phyloP scores from a whole-genome alignment of 768 basidiomycete genomes.

The Lactarius quietus region DNA sequence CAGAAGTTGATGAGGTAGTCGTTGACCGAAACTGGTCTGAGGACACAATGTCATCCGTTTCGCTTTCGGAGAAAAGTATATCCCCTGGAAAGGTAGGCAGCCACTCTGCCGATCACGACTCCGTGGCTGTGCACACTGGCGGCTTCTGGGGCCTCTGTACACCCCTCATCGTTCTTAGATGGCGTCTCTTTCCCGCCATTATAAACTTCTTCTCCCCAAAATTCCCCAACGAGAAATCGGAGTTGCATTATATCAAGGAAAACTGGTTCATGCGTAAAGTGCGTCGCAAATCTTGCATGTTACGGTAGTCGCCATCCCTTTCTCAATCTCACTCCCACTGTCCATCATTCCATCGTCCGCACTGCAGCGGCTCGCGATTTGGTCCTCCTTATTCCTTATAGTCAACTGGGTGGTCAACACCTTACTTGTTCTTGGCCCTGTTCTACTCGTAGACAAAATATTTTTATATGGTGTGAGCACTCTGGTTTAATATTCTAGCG shows the following conservation, averaged over 20 bases:
- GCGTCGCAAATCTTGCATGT: conserved; percentile 9
- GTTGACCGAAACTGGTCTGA: conserved; percentile 71
- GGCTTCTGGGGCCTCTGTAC: conserved; percentile 37
- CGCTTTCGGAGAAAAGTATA: conserved; percentile 48
- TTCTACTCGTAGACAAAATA: conserved; percentile 48
- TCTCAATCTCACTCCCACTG: conserved; percentile 36
- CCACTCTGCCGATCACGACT: conserved; percentile 38
- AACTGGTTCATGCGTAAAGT: conserved; percentile 69
- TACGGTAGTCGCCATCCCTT: conserved; percentile 34
- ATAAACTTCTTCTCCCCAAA: conserved; percentile 56
- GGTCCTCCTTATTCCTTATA: conserved; percentile 18
- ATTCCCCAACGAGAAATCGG: conserved; percentile 58
- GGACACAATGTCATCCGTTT: conserved; percentile 50
- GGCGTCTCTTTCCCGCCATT: conserved; percentile 53
- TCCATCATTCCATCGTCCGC: no score
- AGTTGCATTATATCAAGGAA: conserved; percentile 54
- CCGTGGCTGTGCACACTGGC: conserved; percentile 33
- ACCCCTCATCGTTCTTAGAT: conserved; percentile 47
- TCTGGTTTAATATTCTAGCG: conserved; percentile 16
- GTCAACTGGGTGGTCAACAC: conserved; percentile 16
- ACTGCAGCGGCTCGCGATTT: conserved; percentile 14
- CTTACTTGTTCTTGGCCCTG: conserved; percentile 5
- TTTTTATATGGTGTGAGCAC: conserved; percentile 53
- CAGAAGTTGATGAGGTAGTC: conserved; percentile 65
- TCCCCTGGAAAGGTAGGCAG: conserved; percentile 50